Evolutionary conservation across 1,284 basidiomycete species (phyloP), one percentile per base, ranked within the genome.

Genomic region (Amylostereum areolatum): DNA sequence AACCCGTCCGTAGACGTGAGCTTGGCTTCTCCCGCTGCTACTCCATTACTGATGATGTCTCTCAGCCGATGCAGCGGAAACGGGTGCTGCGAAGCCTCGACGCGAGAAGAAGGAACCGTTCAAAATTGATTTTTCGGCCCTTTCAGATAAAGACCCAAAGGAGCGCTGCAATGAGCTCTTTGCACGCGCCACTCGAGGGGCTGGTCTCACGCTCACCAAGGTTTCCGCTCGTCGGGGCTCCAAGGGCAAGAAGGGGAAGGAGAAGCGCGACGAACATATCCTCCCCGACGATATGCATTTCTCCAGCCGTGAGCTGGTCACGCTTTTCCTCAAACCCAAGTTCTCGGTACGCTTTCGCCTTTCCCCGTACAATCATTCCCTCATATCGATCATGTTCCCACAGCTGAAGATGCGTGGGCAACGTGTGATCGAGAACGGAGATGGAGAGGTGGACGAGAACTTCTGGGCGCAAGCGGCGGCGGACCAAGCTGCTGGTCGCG

Each of bases 231-330:
- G 64, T 28, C 78, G 72, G 64, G 83, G 77, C 62, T 66, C 69
- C 47, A 78, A 63, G 54, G 57, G 62, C 49, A 66, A 69, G 57
- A 67, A 70, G 53, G 58, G 62, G 33, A 64, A 76, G 55, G 70
- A 71, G 55, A 71, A 80, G 69, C 82, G 80, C 39, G 83, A 89
- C 50, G 82, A 91, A 51, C 88, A 92, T 61, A 78, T 85, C 6
- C 74, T 99, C 45, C 96, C 96, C 1, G 93, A 97, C 59, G 96
- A 99, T 66, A 97, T 96, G 84, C 96, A 98, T 66, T 99, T 99
- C 65, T 89, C 86, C 46, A 92, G 86, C 60, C 78, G 85, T 55
- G 90, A 96, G 60, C 77, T 99, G 5, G 78, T 99, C 35, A 85
- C 92, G 3, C 68, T 99, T 37, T 98, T 98, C 75, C 70, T 97